phyloP scores from a whole-genome alignment of 176 grass and related monocot genomes.

The Cenchrus americanus region DNA sequence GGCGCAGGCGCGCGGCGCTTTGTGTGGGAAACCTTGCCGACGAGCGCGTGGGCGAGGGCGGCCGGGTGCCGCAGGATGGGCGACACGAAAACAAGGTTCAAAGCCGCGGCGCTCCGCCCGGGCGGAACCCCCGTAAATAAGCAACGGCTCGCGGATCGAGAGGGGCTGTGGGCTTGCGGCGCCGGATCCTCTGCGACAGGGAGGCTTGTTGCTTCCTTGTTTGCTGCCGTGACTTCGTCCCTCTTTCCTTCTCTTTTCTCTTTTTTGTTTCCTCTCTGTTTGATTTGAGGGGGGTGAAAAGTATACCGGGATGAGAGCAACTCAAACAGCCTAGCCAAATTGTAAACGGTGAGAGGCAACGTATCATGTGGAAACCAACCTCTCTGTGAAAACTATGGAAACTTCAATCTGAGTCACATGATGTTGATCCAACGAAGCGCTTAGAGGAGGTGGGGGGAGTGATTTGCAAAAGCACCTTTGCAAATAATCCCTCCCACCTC shows the following conservation, averaged over 20 bases:
- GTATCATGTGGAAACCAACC: too few relatives aligned
- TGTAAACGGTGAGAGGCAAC: too few relatives aligned
- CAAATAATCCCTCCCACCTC: too few relatives aligned
- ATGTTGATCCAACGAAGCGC: too few relatives aligned
- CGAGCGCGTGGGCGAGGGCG: neutral
- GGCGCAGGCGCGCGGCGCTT: neutral
- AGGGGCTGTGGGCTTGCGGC: neutral
- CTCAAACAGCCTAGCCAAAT: too few relatives aligned
- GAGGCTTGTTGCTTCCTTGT: neutral
- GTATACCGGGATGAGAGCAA: too few relatives aligned
- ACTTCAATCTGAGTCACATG: too few relatives aligned
- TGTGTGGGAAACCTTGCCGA: neutral
- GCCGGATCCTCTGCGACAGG: slow-evolving; percentile 33
- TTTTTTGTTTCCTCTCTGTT: neutral
- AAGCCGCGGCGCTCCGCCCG: neutral
- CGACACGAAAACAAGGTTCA: slow-evolving; percentile 42
- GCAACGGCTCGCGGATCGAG: neutral
- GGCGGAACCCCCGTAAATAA: slow-evolving; percentile 7
- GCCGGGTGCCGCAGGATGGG: slow-evolving; percentile 36
- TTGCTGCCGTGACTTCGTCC: neutral
- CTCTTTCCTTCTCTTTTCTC: neutral
- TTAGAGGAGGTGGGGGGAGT: too few relatives aligned
- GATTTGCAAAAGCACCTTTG: too few relatives aligned
- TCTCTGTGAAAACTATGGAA: too few relatives aligned
- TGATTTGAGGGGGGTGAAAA: too few relatives aligned